A percentile compares a stretch with the other conserved stretches of the same genome.
These are phyloP conservation scores for Fusarium acutatum DNA, from an alignment of 2,329 filamentous ascomycete species.

Conservation along the genomic window DNA sequence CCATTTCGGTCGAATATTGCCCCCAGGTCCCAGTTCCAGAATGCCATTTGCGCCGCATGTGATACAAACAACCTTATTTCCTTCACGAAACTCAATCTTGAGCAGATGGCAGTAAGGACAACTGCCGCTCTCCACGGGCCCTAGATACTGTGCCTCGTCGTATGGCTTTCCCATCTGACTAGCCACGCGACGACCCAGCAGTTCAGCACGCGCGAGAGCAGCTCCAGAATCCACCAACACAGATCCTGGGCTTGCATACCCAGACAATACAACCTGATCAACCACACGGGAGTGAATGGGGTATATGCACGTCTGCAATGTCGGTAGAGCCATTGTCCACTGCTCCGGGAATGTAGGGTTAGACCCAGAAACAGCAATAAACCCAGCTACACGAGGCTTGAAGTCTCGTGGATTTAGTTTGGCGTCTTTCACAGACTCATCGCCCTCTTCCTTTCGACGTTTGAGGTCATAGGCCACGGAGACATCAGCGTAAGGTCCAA, in stretches of 20 bases:
- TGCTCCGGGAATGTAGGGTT: background rate
- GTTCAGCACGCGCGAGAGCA: background rate
- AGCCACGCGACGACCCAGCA: background rate
- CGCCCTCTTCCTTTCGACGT: background rate
- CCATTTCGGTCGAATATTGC: background rate
- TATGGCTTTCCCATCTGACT: background rate
- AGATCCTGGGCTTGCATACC: background rate
- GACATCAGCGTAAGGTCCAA: background rate
- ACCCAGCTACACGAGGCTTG: background rate
- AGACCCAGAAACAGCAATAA: background rate
- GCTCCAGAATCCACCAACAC: background rate
- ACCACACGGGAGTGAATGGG: background rate
- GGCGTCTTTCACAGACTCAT: background rate
- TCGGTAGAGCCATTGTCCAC: background rate
- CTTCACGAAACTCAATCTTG: background rate
- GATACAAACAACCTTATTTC: background rate
- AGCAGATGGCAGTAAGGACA: background rate
- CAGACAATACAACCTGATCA: background rate
- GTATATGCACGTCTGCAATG: background rate
- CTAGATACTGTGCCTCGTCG: background rate
- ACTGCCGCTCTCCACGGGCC: background rate
- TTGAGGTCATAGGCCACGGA: fast-evolving
- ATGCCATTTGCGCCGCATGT: background rate
- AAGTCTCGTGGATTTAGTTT: fast-evolving
- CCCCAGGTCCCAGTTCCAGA: fast-evolving